These are phyloP conservation scores for Spergularia bocconei DNA, from an alignment of 148 eudicot genomes.

Conservation along the genomic window DNA sequence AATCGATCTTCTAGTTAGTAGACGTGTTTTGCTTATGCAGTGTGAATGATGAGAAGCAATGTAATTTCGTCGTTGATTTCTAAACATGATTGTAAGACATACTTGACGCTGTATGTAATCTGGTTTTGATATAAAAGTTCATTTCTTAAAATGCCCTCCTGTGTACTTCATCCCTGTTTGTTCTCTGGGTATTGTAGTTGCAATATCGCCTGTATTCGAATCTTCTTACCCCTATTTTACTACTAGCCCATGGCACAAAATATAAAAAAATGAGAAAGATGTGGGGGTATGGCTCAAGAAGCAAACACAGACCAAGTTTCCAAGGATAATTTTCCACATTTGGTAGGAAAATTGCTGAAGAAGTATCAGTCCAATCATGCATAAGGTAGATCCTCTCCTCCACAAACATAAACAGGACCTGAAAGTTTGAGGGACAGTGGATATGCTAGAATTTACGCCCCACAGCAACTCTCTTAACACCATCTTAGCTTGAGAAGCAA, in stretches of 20 bases:
- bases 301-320: slow-evolving; percentile 5
- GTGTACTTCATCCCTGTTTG: too few relatives aligned
- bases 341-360: not conserved
- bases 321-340: slow-evolving; percentile 17
- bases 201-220: too few relatives aligned
- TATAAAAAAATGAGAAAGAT: not conserved
- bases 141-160: not conserved
- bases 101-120: not conserved
- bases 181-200: too few relatives aligned
- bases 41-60: not conserved
- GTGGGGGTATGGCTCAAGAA: not conserved
- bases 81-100: not conserved
- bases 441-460: slow-evolving; percentile 23
- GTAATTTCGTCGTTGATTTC: not conserved
- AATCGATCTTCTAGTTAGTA: not conserved
- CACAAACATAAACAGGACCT: slow-evolving; percentile 13
- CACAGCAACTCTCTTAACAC: slow-evolving; percentile 24
- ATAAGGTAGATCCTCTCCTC: slow-evolving; percentile 19
- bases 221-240: too few relatives aligned
- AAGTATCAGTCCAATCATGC: not conserved
- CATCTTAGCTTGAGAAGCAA: slow-evolving; percentile 6
- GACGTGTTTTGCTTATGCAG: slow-evolving; percentile 1
- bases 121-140: not conserved
- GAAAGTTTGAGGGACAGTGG: slow-evolving; percentile 8
- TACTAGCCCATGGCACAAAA: too few relatives aligned